Percentiles rank a stretch among this genome's conserved stretches.
These are phyloP conservation scores for Neurospora sp. DNA, from an alignment of 495 filamentous ascomycete species.

Conservation along the genomic window DNA sequence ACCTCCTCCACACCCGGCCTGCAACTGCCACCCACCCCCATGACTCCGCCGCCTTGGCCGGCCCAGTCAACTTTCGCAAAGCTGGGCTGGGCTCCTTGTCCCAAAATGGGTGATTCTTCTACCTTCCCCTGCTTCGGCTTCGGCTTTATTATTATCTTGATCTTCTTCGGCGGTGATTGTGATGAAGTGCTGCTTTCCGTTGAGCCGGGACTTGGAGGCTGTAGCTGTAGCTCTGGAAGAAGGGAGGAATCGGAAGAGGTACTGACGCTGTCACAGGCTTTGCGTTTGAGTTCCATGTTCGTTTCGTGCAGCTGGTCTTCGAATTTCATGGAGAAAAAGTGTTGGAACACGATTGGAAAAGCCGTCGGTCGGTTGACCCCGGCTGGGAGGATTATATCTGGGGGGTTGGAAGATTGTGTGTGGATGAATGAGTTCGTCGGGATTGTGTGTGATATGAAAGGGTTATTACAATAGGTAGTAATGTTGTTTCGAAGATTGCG, in stretches of 20 bases:
- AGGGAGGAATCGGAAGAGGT: background rate
- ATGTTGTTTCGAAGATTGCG: background rate
- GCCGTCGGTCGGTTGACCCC: too few relatives aligned
- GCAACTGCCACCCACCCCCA: too few relatives aligned
- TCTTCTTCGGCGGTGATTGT: background rate
- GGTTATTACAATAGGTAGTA: background rate
- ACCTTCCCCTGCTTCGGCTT: background rate
- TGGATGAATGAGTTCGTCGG: background rate
- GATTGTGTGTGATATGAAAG: background rate
- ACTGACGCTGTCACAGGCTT: background rate
- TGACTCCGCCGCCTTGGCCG: too few relatives aligned
- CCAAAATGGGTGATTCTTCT: background rate
- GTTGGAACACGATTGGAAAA: background rate
- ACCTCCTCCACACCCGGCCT: background rate
- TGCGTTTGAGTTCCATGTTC: background rate
- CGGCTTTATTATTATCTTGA: background rate
- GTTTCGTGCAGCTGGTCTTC: too few relatives aligned
- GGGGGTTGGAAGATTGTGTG: background rate
- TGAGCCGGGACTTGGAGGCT: background rate
- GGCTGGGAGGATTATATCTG: background rate
- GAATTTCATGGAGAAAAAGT: background rate
- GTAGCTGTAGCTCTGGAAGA: background rate
- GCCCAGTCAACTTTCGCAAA: background rate
- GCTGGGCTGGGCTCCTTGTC: background rate
- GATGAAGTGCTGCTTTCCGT: background rate